Evolutionary conservation across 495 filamentous ascomycete species (phyloP), one percentile per base, ranked within the genome.

Genomic region (Xylaria longipes): DNA sequence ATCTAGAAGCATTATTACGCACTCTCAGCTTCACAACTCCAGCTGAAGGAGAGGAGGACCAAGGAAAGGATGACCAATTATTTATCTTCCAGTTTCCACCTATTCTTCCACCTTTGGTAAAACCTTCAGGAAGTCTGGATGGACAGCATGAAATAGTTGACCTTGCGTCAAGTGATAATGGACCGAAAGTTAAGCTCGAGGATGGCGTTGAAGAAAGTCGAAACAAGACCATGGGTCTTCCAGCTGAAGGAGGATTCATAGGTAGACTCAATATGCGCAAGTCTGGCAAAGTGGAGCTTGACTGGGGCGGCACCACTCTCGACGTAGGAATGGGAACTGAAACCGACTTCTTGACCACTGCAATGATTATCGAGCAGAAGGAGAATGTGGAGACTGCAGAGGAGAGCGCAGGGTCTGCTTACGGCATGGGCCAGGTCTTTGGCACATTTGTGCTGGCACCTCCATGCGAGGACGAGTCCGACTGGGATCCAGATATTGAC

Each of bases 21-120:
- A 74, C 74, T 43, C 80, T 83, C 69, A 80, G 73, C 45, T 65
- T 82, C 64, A 46, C 37, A 12, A 17, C 22, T 27, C 72, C 52
- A 67, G 74, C 74, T 9, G 73, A 75, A 14, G 61, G 29, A 15
- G 73, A 74, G 57, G 75, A 74, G 14, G 71, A 33, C 5, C 65
- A 80, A 45, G 78, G 73, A 25, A 80, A 80, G 29, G 86, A 86
- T 37, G 86, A 86, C 31, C 84, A 85, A 58, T 78, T 90, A 69
- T 91, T 89, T 67, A 82, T 91, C 61, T 91, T 92, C 79, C 90
- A 91, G 77, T 84, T 92, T 68, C 90, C 90, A 25, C 86, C 87
- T 15, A 82, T 88, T 20, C 79, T 91, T 0, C 89, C 90, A 22
- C 84, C 86, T 4, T 80, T 91, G 68, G 70, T 73, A 1, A 82